Evolutionary conservation across 1,284 basidiomycete genomes (phyloP).

Genomic region (Trichosporon sp.): DNA sequence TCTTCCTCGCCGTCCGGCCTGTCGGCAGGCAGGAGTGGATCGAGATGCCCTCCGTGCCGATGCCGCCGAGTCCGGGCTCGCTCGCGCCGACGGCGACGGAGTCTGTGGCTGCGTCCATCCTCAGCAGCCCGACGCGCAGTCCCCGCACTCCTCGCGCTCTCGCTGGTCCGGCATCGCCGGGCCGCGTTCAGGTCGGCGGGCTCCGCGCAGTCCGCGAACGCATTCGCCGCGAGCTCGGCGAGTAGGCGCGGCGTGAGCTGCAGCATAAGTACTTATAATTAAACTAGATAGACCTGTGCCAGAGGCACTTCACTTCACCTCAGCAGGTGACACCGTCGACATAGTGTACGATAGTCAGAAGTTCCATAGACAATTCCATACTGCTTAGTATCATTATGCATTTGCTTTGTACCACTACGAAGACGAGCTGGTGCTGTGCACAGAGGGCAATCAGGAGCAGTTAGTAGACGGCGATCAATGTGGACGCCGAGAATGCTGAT

Average conservation of each 20-base stretch:
- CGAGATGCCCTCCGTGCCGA: constrained; percentile 39
- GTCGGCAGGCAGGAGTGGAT: constrained; percentile 46
- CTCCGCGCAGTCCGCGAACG: constrained; percentile 44
- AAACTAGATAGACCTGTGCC: neutral
- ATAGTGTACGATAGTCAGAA: too few relatives aligned
- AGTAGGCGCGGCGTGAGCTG: too few relatives aligned
- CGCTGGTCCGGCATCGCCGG: constrained; percentile 33
- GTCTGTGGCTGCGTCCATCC: neutral
- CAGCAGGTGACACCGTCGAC: too few relatives aligned
- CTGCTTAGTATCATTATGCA: neutral
- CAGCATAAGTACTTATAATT: too few relatives aligned
- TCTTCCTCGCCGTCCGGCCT: constrained; percentile 40
- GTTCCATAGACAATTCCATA: too few relatives aligned
- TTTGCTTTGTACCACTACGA: neutral
- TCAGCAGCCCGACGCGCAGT: neutral
- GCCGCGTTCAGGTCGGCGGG: constrained; percentile 35
- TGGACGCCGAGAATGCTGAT: neutral
- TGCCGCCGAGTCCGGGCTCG: constrained; percentile 11
- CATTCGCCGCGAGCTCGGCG: constrained; percentile 43
- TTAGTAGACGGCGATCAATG: too few relatives aligned
- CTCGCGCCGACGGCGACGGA: constrained; percentile 18
- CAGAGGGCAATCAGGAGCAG: too few relatives aligned
- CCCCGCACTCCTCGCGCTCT: neutral
- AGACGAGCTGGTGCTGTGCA: too few relatives aligned
- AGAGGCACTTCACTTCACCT: too few relatives aligned